Evolutionary conservation across 192 early-diverging fungal genomes (phyloP), one percentile per base, ranked within the genome.

Genomic region (Ramicandelaber brevisporus): DNA sequence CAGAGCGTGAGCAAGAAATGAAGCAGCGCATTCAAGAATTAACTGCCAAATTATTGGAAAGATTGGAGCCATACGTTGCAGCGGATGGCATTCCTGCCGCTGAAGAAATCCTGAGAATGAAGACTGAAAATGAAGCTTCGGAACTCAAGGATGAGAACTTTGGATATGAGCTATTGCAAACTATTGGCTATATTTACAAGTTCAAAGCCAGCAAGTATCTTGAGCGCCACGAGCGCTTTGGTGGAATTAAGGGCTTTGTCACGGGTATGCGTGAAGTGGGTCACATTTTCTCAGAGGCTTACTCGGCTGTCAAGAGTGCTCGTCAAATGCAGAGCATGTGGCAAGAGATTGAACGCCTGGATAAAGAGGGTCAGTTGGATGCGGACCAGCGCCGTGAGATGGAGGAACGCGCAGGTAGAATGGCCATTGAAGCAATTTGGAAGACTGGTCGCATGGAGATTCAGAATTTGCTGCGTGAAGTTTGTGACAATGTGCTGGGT

Each of bases 401-500:
- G 25, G 72, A 73, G 45, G 70, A 71, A 19, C 49, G 48, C 12
- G 71, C 70, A n/a, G 70, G 70, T 8, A 54, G 55, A 33, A 64
- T 81, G 59, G 92, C 80, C 6, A 44, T 98, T 30, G 63, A 81
- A 36, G 81, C 83, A 4, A 61, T 93, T 29, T 95, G 88, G 88
- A 63, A 75, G 49, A 82, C 80, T 13, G 77, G 72, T 28, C 87
- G 89, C 39, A 46, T 98, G 36, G 93, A 98, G 41, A 84, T 98
- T 26, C 84, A 95, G 44, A 65, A 63, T 38, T 82, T 90, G 6
- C 46, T 93, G 30, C 60, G 85, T 26, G 80, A 88, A 37, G 87
- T 89, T 3, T 98, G 93, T 52, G 87, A 87, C 37, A 33, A 43
- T 6, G 68, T 81, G 14, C 51, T 93, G 30, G 55, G 65, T 24